These are phyloP conservation scores for Ammopiptanthus mongolicus DNA, from an alignment of 306 rosid species.

Conservation along the genomic window DNA sequence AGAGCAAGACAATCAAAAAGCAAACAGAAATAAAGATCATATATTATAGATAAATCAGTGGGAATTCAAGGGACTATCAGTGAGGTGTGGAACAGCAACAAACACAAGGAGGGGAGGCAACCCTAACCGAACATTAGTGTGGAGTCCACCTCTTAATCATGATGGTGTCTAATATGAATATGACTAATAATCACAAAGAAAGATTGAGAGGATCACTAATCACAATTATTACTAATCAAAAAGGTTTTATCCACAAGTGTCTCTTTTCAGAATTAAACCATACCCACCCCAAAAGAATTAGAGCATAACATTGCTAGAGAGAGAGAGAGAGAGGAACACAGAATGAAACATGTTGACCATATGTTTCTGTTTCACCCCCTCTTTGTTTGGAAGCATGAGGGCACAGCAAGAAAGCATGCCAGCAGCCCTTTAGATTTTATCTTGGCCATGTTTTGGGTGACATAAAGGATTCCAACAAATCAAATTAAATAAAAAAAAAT, in stretches of 20 bases:
- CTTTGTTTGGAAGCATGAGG: slow-evolving; percentile 20
- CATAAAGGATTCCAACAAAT: slow-evolving; percentile 26
- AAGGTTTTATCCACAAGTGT: slow-evolving; percentile 17
- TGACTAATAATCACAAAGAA: slow-evolving; percentile 31
- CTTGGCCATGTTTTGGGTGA: slow-evolving; percentile 71
- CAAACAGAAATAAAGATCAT: too few relatives aligned
- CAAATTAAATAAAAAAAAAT: slow-evolving; percentile 1
- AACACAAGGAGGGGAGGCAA: slow-evolving; percentile 1
- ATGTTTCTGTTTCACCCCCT: slow-evolving; percentile 28
- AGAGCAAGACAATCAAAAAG: too few relatives aligned
- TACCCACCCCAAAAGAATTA: not conserved
- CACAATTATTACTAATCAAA: slow-evolving; percentile 29
- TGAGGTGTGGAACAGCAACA: not conserved
- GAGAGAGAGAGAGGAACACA: slow-evolving; percentile 28
- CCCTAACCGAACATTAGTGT: slow-evolving; percentile 34
- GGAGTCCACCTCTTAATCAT: slow-evolving; percentile 54
- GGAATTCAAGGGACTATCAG: too few relatives aligned
- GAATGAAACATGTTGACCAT: slow-evolving; percentile 58
- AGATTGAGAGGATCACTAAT: slow-evolving; percentile 30
- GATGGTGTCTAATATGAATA: slow-evolving; percentile 15
- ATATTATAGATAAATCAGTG: too few relatives aligned
- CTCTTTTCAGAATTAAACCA: not conserved
- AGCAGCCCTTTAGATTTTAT: slow-evolving; percentile 35
- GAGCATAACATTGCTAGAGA: not conserved
- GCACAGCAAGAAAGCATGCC: slow-evolving; percentile 21